Base-by-base conservation (phyloP, 208 protist species). In the Cochliopodium minus region DNA sequence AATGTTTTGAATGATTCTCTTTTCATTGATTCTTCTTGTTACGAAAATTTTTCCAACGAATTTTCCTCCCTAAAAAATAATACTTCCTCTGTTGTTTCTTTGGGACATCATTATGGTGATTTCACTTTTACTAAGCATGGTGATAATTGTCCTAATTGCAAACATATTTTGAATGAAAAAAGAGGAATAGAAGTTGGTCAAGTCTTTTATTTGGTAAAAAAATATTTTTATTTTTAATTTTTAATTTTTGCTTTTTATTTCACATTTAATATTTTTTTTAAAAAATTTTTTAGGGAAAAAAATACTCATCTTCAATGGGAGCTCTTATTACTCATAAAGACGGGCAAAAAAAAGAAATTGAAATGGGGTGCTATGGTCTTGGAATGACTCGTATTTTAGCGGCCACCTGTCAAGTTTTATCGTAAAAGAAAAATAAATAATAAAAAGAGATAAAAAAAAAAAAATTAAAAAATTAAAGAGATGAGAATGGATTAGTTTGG, bases 351-450 rank as follows among this genome's bases (percentile, higher is more conserved):
- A 17, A 45, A 4, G 2, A 25, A 29, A 17, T 20, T 26, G 54
- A 59, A 40, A 59, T 59, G 54, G 54, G 54, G 9, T 59, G 54
- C 29, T 59, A 40, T 40, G 54, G 54, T 6, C 39, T 59, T 51
- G 54, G 54, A 30, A 20, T 59, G 22, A 45, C 54, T 40, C 39
- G 54, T 45, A n/a, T n/a, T n/a, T n/a, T n/a, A n/a, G n/a, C n/a
- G n/a, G n/a, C n/a, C n/a, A n/a, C n/a, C n/a, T n/a, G n/a, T n/a
- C n/a, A n/a, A n/a, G n/a, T n/a, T n/a, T n/a, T n/a, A n/a, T n/a
- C n/a, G n/a, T n/a, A n/a, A n/a, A n/a, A n/a, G n/a, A n/a, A n/a
- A n/a, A n/a, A n/a, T n/a, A n/a, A n/a, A n/a, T n/a, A n/a, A n/a
- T n/a, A n/a, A n/a, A n/a, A n/a, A n/a, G n/a, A n/a, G n/a, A 13